Percentiles rank a stretch among this genome's conserved stretches.
Evolutionary conservation across 2,329 filamentous ascomycete genomes (phyloP).

Genomic region (Ophiosphaerella korrae): DNA sequence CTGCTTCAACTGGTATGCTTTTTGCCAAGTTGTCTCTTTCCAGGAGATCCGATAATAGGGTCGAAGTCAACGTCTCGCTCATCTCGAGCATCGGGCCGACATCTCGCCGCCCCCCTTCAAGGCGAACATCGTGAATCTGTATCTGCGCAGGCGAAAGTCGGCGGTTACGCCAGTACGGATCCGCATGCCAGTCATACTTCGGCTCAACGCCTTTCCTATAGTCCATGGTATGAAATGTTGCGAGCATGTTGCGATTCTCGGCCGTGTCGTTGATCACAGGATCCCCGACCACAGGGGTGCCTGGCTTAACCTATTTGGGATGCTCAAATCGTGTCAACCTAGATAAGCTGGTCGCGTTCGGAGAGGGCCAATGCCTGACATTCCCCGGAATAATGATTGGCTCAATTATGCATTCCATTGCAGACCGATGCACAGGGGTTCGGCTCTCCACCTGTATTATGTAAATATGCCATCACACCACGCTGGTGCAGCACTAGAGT

Average conservation of each 20-base stretch:
- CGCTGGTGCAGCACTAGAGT: too few species aligned
- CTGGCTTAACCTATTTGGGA: conserved; percentile 4
- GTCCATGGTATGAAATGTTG: conserved; percentile 7
- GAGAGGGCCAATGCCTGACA: too few species aligned
- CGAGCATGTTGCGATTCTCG: conserved; percentile 1
- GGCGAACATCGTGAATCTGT: conserved; percentile 47
- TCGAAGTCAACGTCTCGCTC: conserved; percentile 42
- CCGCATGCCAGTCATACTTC: conserved; percentile 41
- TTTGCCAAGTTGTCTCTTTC: conserved; percentile 27
- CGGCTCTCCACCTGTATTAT: too few species aligned
- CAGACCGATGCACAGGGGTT: too few species aligned
- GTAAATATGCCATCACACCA: too few species aligned
- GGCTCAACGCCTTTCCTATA: conserved; percentile 24
- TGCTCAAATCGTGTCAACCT: too few species aligned
- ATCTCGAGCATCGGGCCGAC: conserved; percentile 47
- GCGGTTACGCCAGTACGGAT: conserved; percentile 46
- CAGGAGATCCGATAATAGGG: conserved; percentile 39
- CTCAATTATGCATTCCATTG: too few species aligned
- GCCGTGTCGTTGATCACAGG: not conserved
- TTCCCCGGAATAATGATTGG: too few species aligned
- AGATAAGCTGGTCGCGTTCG: too few species aligned
- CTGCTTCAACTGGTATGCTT: conserved; percentile 23
- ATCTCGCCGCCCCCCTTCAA: conserved; percentile 40
- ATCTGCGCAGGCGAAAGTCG: conserved; percentile 48
- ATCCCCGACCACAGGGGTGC: conserved; percentile 7